Conservation (phyloP, 331 rosid genomes). For the Rosa hybrid region DNA sequence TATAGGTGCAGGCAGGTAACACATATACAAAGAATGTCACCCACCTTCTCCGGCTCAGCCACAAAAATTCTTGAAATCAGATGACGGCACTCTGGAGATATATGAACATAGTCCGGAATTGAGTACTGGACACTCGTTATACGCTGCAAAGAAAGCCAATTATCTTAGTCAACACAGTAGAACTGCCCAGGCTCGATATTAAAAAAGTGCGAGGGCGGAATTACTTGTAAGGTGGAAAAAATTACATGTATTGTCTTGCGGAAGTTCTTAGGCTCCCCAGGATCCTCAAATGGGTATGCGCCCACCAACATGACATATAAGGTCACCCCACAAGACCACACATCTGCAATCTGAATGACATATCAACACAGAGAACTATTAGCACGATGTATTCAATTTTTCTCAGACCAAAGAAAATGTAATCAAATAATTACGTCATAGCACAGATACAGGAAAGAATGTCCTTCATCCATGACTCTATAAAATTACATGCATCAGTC, state of each 20-base stretch:
- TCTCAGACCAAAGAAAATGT: neutral
- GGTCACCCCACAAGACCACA: constrained; percentile 99
- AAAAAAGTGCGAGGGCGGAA: neutral
- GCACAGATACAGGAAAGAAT: neutral
- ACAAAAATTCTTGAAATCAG: constrained; percentile 89
- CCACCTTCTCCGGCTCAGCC: constrained; percentile 79
- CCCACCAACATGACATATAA: constrained; percentile 98
- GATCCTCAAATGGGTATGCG: constrained; percentile 96
- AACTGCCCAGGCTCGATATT: constrained; percentile 5
- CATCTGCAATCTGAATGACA: constrained; percentile 79
- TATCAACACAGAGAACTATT: neutral
- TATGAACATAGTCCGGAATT: constrained; percentile 89
- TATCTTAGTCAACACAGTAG: constrained; percentile 25
- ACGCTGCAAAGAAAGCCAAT: constrained; percentile 56
- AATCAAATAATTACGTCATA: neutral
- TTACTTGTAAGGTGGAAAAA: neutral
- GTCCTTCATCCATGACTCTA: neutral
- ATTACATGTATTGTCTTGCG: constrained; percentile 88
- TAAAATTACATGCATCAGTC: neutral
- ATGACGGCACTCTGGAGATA: constrained; percentile 82
- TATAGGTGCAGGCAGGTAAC: neutral
- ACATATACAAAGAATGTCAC: neutral
- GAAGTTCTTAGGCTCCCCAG: constrained; percentile 93
- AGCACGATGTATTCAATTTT: too few species aligned
- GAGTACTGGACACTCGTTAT: constrained; percentile 92